These are phyloP conservation scores for Candida silvicultrix DNA, from an alignment of 805 yeast genomes.

Conservation along the genomic window DNA sequence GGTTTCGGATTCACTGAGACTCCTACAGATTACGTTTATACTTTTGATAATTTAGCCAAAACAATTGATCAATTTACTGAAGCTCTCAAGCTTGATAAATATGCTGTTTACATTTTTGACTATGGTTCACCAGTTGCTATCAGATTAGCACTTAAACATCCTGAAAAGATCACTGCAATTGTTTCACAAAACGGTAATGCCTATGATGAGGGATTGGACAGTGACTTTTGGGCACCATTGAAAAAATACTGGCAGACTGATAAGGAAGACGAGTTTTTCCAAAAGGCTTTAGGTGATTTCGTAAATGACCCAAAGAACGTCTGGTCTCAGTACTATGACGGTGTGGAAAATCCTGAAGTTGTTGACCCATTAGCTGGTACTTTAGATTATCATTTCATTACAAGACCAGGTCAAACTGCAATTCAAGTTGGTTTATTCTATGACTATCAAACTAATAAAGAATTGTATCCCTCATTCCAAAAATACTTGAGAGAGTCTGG, in stretches of 20 bases:
- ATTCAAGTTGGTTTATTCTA: conserved; percentile 29
- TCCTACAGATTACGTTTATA: conserved; percentile 23
- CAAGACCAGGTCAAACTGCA: conserved; percentile 19
- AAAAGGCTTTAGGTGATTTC: conserved; percentile 10
- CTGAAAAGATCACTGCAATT: conserved; percentile 25
- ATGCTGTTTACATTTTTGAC: conserved; percentile 33
- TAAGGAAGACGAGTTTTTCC: conserved; percentile 9
- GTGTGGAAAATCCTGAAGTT: conserved; percentile 18
- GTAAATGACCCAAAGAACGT: conserved; percentile 16
- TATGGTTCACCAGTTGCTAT: conserved; percentile 39
- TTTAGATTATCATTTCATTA: conserved; percentile 25
- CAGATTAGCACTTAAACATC: conserved; percentile 29
- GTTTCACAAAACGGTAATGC: conserved; percentile 40
- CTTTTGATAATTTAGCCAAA: conserved; percentile 27
- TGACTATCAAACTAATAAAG: conserved; percentile 31
- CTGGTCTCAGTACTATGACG: conserved; percentile 26
- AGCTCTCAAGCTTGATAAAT: conserved; percentile 21
- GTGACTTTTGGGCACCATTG: conserved; percentile 32
- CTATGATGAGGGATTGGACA: conserved; percentile 35
- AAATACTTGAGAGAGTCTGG: conserved; percentile 23
- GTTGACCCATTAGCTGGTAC: conserved; percentile 28
- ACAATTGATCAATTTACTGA: conserved; percentile 27
- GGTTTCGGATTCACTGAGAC: conserved; percentile 32
- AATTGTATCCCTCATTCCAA: conserved; percentile 31
- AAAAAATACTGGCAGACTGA: conserved; percentile 26